Evolutionary conservation across 2,329 filamentous ascomycete genomes (phyloP).

Genomic region (Alternaria metachromatica): DNA sequence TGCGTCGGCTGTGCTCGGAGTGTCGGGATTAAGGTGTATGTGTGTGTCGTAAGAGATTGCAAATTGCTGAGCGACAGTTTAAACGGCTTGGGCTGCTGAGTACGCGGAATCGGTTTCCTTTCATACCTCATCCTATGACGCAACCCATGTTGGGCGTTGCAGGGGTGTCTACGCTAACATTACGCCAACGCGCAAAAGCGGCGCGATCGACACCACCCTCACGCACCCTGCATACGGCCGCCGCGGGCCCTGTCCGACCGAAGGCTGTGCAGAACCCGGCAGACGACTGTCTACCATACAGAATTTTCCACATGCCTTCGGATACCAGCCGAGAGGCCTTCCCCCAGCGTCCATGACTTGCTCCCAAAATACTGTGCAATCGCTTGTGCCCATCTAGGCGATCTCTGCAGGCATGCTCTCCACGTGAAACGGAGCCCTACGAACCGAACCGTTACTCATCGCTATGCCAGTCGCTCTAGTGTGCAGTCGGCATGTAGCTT

Average conservation of each 20-base stretch:
- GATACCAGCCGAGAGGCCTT: conserved; percentile 30
- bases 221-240: conserved; percentile 21
- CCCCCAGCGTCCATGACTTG: conserved; percentile 6
- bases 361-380: conserved; percentile 31
- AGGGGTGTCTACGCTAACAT: conserved; percentile 18
- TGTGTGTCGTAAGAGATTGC: conserved; percentile 34
- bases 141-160: conserved; percentile 14
- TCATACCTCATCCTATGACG: conserved; percentile 32
- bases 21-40: conserved; percentile 30
- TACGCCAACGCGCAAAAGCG: conserved; percentile 6
- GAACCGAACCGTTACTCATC: conserved; percentile 6
- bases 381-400: conserved; percentile 11
- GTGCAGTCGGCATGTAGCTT: conserved; percentile 1
- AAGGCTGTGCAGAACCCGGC: conserved; percentile 24
- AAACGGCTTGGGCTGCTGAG: conserved; percentile 28
- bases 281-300: conserved; percentile 16
- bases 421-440: conserved; percentile 7
- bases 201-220: conserved; percentile 25
- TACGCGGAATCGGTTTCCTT: conserved; percentile 32
- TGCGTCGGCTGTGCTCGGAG: conserved; percentile 35
- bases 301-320: conserved; percentile 30
- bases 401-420: conserved; percentile 17
- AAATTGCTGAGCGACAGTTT: conserved; percentile 45
- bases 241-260: conserved; percentile 23
- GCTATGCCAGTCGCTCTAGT: conserved; percentile 6